Conservation (phyloP, 306 rosid species). For the Sechiopsis laciniata region DNA sequence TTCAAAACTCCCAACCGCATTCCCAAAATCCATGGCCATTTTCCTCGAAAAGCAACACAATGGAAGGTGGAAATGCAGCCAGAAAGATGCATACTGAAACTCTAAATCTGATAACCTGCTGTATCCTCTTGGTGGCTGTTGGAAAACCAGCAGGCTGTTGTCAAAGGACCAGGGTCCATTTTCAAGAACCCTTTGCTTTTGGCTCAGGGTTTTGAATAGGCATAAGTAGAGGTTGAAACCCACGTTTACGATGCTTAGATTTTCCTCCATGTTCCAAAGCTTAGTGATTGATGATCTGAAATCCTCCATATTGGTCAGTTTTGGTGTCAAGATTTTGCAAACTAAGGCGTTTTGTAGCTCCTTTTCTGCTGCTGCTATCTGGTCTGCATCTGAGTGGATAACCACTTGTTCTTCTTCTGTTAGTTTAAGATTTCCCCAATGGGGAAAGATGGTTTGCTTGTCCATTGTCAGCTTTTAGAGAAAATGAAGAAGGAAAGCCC, state of each 20-base stretch:
- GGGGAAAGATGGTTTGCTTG: neutral
- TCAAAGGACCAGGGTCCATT: neutral
- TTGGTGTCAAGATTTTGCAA: neutral
- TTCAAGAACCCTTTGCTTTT: neutral
- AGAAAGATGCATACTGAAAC: neutral
- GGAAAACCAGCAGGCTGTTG: neutral
- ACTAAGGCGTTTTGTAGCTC: neutral
- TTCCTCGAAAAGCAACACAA: neutral
- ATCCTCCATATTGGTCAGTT: neutral
- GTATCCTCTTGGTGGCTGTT: neutral
- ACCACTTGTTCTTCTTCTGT: neutral
- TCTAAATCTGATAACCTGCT: neutral
- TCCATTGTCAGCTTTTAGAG: neutral
- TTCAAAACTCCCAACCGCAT: neutral
- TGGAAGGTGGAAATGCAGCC: conserved; percentile 2
- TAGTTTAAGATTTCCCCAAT: neutral
- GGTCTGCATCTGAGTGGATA: neutral
- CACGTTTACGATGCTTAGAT: neutral
- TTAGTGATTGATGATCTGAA: neutral
- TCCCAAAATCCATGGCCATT: neutral
- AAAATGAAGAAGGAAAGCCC: no score
- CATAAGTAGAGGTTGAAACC: neutral
- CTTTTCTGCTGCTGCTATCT: neutral
- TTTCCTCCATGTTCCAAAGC: neutral
- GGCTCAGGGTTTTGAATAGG: neutral